Base-by-base conservation (phyloP, 352 stramenopile species). In the Paralagenidium karlingii region DNA sequence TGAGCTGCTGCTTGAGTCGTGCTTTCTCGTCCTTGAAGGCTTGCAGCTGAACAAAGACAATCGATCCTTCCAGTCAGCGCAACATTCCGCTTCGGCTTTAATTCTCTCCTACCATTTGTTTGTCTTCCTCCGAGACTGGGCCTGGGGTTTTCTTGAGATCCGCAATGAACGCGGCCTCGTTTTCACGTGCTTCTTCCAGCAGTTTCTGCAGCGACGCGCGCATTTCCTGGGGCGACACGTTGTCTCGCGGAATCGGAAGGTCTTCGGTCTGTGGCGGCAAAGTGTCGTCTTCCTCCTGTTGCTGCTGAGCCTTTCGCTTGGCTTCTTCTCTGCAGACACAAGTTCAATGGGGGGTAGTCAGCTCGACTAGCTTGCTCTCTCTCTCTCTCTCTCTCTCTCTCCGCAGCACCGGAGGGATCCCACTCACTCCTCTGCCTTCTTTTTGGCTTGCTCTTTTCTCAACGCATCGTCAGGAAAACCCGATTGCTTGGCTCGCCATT, bases 1-100 rank as follows among this genome's bases (percentile, higher is more conserved):
- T 83, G 44, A 91, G 69, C 51, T 91, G 63, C 51, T 86, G 81
- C 49, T 91, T 86, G 47, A 89, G 47, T 53, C 75, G 62, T 16
- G 73, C 60, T 45, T 91, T 91, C 46, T 91, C 78, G 44, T 86
- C 69, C 46, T 88, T 88, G 55, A 81, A 89, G 24, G 73, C 75
- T 64, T 88, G 63, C 27, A 83, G 29, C 76, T 89, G 45, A 30
- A 3, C 18, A 42, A 19, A 2, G n/a, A 15, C 6, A 43, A 37
- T 8, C n/a, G 9, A 40, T 45, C 27, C 10, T 1, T 26, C 24
- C 1, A n/a, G 12, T 5, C 30, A 22, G 8, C 13, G 21, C 3
- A 1, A 19, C 10, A n/a, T n/a, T n/a, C 7, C 6, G 22, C 31
- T 10, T 2, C 19, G 7, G 18, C 15, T 6, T 8, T 3, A 8